A percentile compares a stretch with the other conserved stretches of the same genome.
Evolutionary conservation across 2,329 filamentous ascomycete genomes (phyloP).

Genomic region (Colletotrichum sp.): DNA sequence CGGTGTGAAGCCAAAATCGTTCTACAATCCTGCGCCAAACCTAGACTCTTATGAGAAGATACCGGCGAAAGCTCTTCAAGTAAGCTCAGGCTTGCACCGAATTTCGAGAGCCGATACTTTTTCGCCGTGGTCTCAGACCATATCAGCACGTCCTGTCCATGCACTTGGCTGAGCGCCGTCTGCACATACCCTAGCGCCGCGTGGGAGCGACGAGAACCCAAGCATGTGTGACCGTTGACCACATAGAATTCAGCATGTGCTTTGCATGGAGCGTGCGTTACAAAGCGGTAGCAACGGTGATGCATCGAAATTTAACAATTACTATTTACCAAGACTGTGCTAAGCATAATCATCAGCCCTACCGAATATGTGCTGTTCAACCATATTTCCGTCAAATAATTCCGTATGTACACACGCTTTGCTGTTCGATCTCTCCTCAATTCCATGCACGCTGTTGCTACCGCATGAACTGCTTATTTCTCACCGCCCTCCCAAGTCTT

Average conservation of each 20-base stretch:
- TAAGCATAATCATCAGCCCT: background rate
- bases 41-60: background rate
- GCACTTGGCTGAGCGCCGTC: background rate
- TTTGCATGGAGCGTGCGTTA: background rate
- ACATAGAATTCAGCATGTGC: background rate
- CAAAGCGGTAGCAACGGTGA: background rate
- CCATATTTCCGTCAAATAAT: background rate
- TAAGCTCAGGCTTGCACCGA: background rate
- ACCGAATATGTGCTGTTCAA: background rate
- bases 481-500: conserved; percentile 16
- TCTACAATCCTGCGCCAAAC: background rate
- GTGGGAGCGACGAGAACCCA: background rate
- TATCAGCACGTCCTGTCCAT: background rate
- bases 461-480: background rate
- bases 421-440: background rate
- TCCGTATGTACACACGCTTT: background rate
- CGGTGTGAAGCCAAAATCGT: background rate
- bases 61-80: background rate
- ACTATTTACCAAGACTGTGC: background rate
- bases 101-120: background rate
- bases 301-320: background rate
- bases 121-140: background rate
- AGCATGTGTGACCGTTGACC: background rate
- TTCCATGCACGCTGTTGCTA: too few relatives aligned
- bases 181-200: background rate